A percentile compares a stretch with the other conserved stretches of the same genome.
Evolutionary conservation across 1,284 basidiomycete genomes (phyloP).

Genomic region (Leccinum subrobustum): DNA sequence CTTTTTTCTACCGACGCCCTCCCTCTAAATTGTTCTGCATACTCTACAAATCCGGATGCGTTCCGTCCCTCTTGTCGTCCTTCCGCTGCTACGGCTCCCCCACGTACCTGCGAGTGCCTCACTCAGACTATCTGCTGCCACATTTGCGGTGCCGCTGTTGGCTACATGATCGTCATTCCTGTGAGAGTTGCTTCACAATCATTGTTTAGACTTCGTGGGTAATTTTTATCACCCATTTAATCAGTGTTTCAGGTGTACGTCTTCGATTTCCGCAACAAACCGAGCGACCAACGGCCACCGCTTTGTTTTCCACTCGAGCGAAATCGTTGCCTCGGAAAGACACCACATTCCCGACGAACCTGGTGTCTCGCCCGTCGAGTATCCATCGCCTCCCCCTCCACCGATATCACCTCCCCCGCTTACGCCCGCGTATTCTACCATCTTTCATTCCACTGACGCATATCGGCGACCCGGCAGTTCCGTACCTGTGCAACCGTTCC

Average conservation of each 20-base stretch:
- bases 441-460: slow-evolving; percentile 18
- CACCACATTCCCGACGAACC: slow-evolving; percentile 69
- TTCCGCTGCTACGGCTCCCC: slow-evolving; percentile 26
- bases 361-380: slow-evolving; percentile 56
- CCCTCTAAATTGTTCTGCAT: slow-evolving; percentile 73
- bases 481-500: slow-evolving; percentile 20
- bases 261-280: slow-evolving; percentile 61
- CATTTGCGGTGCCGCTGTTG: slow-evolving; percentile 73
- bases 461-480: slow-evolving; percentile 13
- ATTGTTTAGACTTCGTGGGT: slow-evolving; percentile 5
- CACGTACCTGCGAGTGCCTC: slow-evolving; percentile 65
- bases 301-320: slow-evolving; percentile 83
- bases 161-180: slow-evolving; percentile 75
- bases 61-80: slow-evolving; percentile 39
- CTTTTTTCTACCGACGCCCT: slow-evolving; percentile 83
- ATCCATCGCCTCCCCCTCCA: slow-evolving; percentile 31
- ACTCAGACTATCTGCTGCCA: slow-evolving; percentile 81
- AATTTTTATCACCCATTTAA: slow-evolving; percentile 13
- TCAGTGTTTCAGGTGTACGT: slow-evolving; percentile 69
- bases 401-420: slow-evolving; percentile 28
- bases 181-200: slow-evolving; percentile 35
- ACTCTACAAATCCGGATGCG: slow-evolving; percentile 45
- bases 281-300: slow-evolving; percentile 82
- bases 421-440: slow-evolving; percentile 21
- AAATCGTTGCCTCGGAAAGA: slow-evolving; percentile 71